Base-by-base conservation (phyloP, 2,329 filamentous ascomycete species). In the Pyrenochaeta sp. region DNA sequence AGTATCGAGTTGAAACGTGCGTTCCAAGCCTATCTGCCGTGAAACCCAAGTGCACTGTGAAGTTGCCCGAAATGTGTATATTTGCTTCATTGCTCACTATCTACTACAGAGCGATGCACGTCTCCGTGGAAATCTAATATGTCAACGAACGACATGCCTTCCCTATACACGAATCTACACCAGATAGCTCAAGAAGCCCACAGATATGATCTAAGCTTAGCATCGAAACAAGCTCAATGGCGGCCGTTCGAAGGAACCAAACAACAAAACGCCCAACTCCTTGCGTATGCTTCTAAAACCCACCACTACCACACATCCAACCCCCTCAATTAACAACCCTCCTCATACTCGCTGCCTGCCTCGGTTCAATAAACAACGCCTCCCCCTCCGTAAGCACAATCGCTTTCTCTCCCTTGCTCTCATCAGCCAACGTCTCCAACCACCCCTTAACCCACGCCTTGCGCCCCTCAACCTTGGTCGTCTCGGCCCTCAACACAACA, bases 361-460 rank as follows among this genome's bases (percentile, higher is more conserved):
- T 93, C 30, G 94, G 93, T 79, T 95, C 92, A 70, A 98, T 86
- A 75, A 96, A 98, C 66, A 99, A 79, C 2, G 90, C 93, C 73
- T 90, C 90, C 0, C 92, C 94, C 79, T 96, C 91, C 7, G 90
- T 92, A 58, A 97, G 77, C 47, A 93, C 84, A 15, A 84, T 86
- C 34, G 87, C 82, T 66, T 81, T 81, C 27, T 83, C 80, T 57
- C 65, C 91, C 65, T 87, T 87, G 0, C 88, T 90, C 77, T 93
- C 90, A 27, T 88, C 91, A 52, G 92, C 78, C 59, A 98, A 79
- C 54, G 91, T 89, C 84, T 97, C 93, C 69, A 98, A 89, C 67
- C 87, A 86, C 1, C 92, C 95, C 79, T 91, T 90, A 1, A 97
- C 92, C 92, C 92, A 97, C 12, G 93, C 94, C 82, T 98, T 98